Percentiles rank a stretch among this genome's conserved stretches.
Evolutionary conservation across 257 asterid species (phyloP).

Genomic region (Plectranthus barbatus): DNA sequence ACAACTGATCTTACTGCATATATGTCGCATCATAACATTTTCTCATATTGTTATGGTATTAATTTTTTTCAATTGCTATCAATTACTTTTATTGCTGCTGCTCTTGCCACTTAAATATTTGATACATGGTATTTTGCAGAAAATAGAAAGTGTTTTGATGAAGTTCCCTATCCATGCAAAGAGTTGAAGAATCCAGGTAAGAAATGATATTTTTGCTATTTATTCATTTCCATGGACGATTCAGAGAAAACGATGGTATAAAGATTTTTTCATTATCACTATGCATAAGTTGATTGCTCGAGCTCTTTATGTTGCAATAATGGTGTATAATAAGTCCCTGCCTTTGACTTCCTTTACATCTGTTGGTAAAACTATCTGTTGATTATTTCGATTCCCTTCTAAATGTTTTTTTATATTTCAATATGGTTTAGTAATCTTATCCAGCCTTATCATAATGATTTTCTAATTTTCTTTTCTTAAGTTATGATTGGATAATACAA

Average conservation of each 20-base stretch:
- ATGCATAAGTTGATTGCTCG: neutral
- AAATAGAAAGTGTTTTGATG: slow-evolving; percentile 29
- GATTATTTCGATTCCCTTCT: neutral
- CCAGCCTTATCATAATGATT: neutral
- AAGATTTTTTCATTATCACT: neutral
- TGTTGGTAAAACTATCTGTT: neutral
- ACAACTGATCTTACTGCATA: slow-evolving; percentile 31
- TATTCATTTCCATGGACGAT: neutral
- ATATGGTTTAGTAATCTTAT: neutral
- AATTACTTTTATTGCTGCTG: neutral
- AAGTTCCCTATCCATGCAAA: slow-evolving; percentile 24
- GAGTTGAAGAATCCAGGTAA: slow-evolving; percentile 37
- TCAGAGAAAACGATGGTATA: neutral
- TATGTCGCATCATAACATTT: slow-evolving; percentile 66
- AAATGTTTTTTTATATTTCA: neutral
- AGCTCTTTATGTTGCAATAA: neutral
- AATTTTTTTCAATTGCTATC: slow-evolving; percentile 7
- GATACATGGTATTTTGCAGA: slow-evolving; percentile 32
- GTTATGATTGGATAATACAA: neutral
- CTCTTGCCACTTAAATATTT: slow-evolving; percentile 6
- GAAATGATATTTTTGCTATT: slow-evolving; percentile 7
- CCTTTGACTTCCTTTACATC: neutral
- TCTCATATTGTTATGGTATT: slow-evolving; percentile 62
- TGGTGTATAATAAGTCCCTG: neutral
- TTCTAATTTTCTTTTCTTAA: neutral